Conservation (phyloP, 1,139 yeast species). For the Yamadazyma mexicana region DNA sequence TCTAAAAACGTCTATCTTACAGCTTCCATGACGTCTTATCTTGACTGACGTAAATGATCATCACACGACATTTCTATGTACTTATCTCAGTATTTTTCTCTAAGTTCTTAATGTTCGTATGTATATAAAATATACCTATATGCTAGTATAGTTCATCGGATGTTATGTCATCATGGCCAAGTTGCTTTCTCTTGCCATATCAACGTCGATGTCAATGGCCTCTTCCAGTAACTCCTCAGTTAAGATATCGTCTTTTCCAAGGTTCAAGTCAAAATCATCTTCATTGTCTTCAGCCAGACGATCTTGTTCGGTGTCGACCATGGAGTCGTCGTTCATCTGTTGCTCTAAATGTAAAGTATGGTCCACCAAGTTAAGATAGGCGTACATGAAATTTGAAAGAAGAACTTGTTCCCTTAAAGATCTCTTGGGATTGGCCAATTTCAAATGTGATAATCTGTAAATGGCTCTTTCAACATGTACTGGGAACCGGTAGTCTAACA, state of each 20-base stretch:
- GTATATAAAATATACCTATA: no score
- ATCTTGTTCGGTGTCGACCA: slow-evolving; percentile 10
- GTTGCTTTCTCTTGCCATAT: neutral
- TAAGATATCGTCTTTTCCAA: neutral
- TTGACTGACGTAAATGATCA: no score
- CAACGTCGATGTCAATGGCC: slow-evolving; percentile 1
- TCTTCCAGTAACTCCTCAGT: slow-evolving; percentile 1
- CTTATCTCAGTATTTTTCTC: no score
- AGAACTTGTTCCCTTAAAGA: slow-evolving; percentile 90
- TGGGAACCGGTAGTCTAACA: slow-evolving; percentile 86
- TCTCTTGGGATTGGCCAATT: slow-evolving; percentile 89
- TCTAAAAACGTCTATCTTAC: no score
- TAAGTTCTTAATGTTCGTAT: no score
- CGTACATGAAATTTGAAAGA: slow-evolving; percentile 94
- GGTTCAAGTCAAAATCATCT: neutral
- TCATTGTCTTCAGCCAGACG: slow-evolving; percentile 1
- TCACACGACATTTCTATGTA: no score
- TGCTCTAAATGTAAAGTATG: slow-evolving; percentile 80
- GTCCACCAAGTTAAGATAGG: slow-evolving; percentile 90
- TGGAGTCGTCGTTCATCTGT: slow-evolving; percentile 24
- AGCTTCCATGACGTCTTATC: no score
- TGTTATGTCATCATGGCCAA: neutral
- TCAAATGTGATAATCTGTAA: slow-evolving; percentile 86
- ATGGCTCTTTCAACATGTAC: slow-evolving; percentile 95
- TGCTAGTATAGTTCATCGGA: no score